A percentile compares a stretch with the other conserved stretches of the same genome.
Evolutionary conservation across 2,329 filamentous ascomycete genomes (phyloP).

Genomic region (Diplodia sapinea): DNA sequence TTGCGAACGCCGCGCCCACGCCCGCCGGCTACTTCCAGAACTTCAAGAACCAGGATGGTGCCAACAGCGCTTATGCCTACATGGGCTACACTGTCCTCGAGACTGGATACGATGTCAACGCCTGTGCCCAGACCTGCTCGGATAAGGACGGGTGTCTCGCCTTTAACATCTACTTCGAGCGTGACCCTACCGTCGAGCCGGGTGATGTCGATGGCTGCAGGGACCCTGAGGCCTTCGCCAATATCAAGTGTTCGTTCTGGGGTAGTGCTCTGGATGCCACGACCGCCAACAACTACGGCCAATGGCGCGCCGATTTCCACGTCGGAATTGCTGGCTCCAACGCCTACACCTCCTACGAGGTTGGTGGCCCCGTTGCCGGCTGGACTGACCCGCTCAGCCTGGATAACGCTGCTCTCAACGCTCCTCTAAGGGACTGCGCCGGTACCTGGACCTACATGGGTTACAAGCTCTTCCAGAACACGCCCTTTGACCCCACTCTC

Average conservation of each 20-base stretch:
- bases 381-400: conserved; percentile 29
- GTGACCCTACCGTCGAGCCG: conserved; percentile 33
- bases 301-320: conserved; percentile 36
- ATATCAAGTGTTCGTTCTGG: conserved; percentile 39
- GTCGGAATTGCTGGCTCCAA: conserved; percentile 35
- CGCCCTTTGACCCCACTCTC: conserved; percentile 40
- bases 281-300: conserved; percentile 39
- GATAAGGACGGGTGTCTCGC: conserved; percentile 32
- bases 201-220: conserved; percentile 31
- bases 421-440: conserved; percentile 33
- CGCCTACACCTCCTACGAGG: conserved; percentile 32
- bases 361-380: conserved; percentile 20
- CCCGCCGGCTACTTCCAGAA: conserved; percentile 12
- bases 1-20: not conserved
- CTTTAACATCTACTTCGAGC: conserved; percentile 38
- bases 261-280: conserved; percentile 36
- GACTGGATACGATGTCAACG: conserved; percentile 29
- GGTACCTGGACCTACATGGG: conserved; percentile 39
- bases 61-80: conserved; percentile 14
- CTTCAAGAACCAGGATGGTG: conserved; percentile 1
- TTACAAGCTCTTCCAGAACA: conserved; percentile 37
- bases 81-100: conserved; percentile 8
- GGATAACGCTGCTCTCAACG: conserved; percentile 40
- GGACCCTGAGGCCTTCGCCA: conserved; percentile 32
- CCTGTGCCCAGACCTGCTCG: conserved; percentile 32